A percentile compares a stretch with the other conserved stretches of the same genome.
These are phyloP conservation scores for Lentinus tigrinus DNA, from an alignment of 768 basidiomycete species.

Conservation along the genomic window DNA sequence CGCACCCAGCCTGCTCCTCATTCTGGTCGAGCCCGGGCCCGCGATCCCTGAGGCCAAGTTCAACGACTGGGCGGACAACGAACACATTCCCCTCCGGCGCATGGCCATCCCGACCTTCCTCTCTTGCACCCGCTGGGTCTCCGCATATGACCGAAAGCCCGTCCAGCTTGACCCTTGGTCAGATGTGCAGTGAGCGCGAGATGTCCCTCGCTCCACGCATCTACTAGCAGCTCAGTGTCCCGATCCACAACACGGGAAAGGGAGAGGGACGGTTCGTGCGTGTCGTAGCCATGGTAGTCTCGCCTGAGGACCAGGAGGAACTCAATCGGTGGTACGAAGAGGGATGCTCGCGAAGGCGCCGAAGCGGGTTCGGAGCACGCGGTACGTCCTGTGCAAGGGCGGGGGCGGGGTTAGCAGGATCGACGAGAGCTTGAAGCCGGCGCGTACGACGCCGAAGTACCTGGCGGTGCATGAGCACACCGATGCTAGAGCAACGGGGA, in stretches of 20 bases:
- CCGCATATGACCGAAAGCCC: constrained; percentile 27
- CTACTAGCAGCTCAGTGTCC: constrained; percentile 23
- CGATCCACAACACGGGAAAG: constrained; percentile 17
- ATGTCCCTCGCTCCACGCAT: constrained; percentile 29
- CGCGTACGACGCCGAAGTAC: constrained; percentile 26
- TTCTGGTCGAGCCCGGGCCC: too few relatives aligned
- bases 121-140: constrained; percentile 34
- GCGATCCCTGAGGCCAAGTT: too few relatives aligned
- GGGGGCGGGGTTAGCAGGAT: constrained; percentile 16
- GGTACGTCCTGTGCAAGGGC: constrained; percentile 31
- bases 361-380: constrained; percentile 42
- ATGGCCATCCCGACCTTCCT: constrained; percentile 28
- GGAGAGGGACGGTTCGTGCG: too few relatives aligned
- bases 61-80: constrained; percentile 55
- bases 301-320: constrained; percentile 15
- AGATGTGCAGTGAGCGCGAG: constrained; percentile 33
- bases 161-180: constrained; percentile 34
- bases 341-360: constrained; percentile 39
- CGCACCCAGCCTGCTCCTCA: too few relatives aligned
- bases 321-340: constrained; percentile 26
- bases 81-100: constrained; percentile 34
- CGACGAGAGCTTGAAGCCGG: constrained; percentile 6
- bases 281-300: too few relatives aligned
- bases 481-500: constrained; percentile 28
- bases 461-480: constrained; percentile 42